Evolutionary conservation across 108 stramenopile genomes (phyloP).

Genomic region (Aurantiochytrium sp.): DNA sequence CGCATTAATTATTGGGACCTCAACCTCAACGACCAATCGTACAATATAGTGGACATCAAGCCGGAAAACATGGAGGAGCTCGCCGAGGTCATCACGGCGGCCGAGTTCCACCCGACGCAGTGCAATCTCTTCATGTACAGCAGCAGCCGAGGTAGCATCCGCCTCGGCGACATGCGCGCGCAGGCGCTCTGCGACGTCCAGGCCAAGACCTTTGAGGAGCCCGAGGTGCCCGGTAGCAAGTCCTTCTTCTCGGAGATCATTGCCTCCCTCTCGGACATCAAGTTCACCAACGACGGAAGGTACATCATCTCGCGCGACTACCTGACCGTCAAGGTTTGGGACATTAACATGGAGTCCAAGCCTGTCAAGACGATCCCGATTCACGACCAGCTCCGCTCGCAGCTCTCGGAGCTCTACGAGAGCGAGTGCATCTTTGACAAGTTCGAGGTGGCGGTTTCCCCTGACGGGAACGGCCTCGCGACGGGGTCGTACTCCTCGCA

Average conservation of each 20-base stretch:
- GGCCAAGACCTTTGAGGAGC: conserved; percentile 36
- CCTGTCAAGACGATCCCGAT: conserved; percentile 55
- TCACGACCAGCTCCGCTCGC: conserved; percentile 57
- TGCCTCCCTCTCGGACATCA: conserved; percentile 56
- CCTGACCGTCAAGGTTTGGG: conserved; percentile 65
- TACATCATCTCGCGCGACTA: conserved; percentile 62
- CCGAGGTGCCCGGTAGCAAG: conserved; percentile 38
- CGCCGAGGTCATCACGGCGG: conserved; percentile 66
- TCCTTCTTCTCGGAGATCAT: conserved; percentile 67
- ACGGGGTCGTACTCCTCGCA: conserved; percentile 56
- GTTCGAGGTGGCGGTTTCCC: conserved; percentile 59
- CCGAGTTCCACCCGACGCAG: conserved; percentile 60
- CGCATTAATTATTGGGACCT: conserved; percentile 64
- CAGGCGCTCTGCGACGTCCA: conserved; percentile 39
- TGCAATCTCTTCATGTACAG: conserved; percentile 56
- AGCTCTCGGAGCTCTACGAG: conserved; percentile 60
- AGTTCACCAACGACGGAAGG: conserved; percentile 51
- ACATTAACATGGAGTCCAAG: conserved; percentile 49
- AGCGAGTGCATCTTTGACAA: conserved; percentile 70
- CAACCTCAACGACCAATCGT: conserved; percentile 40
- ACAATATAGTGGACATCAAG: conserved; percentile 65
- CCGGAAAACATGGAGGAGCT: conserved; percentile 68
- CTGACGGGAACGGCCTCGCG: conserved; percentile 44
- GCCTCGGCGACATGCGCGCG: conserved; percentile 46
- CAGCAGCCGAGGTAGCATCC: conserved; percentile 55